Base-by-base conservation (phyloP, 257 asterid genomes). In the Ilex aquifolium region DNA sequence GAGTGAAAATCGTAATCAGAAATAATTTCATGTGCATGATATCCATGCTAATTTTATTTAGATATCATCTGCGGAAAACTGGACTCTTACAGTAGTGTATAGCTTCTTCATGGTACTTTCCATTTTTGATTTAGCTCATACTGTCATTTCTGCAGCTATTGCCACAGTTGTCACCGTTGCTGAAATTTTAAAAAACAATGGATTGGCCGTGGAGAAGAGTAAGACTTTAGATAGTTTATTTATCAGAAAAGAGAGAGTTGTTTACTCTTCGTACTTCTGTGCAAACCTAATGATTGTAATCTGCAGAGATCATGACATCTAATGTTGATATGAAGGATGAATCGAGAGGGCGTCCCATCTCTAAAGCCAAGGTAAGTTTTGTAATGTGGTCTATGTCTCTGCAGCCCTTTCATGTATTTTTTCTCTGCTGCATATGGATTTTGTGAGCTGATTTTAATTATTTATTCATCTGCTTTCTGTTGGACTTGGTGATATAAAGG, bases 241-340 rank as follows among this genome's bases (percentile, higher is more conserved):
- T 46, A 1, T 36, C 42, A 36, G 42, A 7, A 36, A 36, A 36
- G 42, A 36, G 42, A 36, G 1, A 46, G 3, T 46, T 46, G 52
- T 46, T 10, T 10, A 10, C 3, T 46, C 15, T 10, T 10, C 13
- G 10, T 46, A 46, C 2, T 5, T 46, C 10, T 46, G 0, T 0
- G 52, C 10, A 10, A 10, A 46, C 10, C n/a, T 46, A 10, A 31
- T 21, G 8, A 15, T 13, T 42, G 13, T 65, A 60, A 55, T 36
- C 17, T 78, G 79, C 85, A 88, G 96, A 82, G 81, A 83, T 86
- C 63, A 77, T 62, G 76, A 88, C 95, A 63, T 86, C 95, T 40
- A 88, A 92, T 53, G 88, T 84, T 77, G 95, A 86, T 64, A 83
- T 84, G 76, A 76, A 77, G 68, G 95, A 88, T 74, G 96, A 82